phyloP scores from a whole-genome alignment of 2,329 filamentous ascomycete species.

The Paraconiothyrium brasiliense region DNA sequence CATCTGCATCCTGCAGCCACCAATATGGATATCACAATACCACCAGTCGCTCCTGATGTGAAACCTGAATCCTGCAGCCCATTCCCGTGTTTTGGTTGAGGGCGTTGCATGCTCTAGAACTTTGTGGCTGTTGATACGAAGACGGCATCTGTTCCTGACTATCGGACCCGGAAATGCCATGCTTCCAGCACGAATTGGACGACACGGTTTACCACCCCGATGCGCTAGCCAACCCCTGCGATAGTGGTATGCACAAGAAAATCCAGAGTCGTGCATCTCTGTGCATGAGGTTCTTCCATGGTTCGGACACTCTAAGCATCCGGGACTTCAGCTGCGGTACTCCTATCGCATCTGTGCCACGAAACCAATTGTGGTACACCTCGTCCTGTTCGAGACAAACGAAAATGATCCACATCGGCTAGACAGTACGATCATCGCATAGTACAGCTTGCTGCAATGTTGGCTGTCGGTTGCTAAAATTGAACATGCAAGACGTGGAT shows the following conservation, averaged over 20 bases:
- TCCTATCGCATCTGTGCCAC: background rate
- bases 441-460: slow-evolving; percentile 11
- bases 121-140: background rate
- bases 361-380: slow-evolving; percentile 12
- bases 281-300: slow-evolving; percentile 6
- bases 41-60: slow-evolving; percentile 9
- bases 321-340: background rate
- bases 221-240: background rate
- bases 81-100: background rate
- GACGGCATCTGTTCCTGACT: background rate
- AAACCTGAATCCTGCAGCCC: slow-evolving; percentile 6
- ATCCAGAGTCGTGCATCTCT: background rate
- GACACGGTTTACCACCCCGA: background rate
- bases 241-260: background rate
- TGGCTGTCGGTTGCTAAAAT: slow-evolving; percentile 16
- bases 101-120: slow-evolving; percentile 6
- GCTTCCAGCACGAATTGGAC: background rate
- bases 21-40: slow-evolving; percentile 25
- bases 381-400: slow-evolving; percentile 4
- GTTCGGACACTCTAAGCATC: slow-evolving; percentile 1
- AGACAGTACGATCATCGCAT: slow-evolving; percentile 9
- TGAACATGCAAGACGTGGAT: background rate
- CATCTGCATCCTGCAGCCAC: slow-evolving; percentile 23
- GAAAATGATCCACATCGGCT: background rate
- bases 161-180: background rate